A percentile compares a stretch with the other conserved stretches of the same genome.
These are phyloP conservation scores for Fusarium falciforme DNA, from an alignment of 2,329 filamentous ascomycete genomes.

Conservation along the genomic window DNA sequence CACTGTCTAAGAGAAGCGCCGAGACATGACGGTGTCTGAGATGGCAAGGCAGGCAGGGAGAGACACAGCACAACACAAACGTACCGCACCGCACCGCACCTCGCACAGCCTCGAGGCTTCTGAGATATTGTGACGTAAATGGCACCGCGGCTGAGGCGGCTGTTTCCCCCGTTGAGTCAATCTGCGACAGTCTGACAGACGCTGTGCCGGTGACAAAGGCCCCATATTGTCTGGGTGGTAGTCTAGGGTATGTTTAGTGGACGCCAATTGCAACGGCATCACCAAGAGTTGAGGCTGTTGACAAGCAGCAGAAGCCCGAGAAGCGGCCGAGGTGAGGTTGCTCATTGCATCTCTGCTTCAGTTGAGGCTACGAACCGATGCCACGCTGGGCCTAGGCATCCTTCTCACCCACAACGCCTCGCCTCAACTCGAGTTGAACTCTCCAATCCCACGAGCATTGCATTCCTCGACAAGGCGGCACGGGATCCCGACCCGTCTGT, in stretches of 20 bases:
- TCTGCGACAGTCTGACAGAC: slow-evolving; percentile 9
- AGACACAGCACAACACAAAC: not conserved
- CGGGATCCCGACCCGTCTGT: not conserved
- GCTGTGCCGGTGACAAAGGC: not conserved
- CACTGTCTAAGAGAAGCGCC: slow-evolving; percentile 6
- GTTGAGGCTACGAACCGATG: not conserved
- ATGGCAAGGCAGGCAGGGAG: slow-evolving; percentile 7
- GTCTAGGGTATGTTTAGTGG: slow-evolving; percentile 23
- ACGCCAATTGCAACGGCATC: not conserved
- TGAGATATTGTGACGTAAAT: slow-evolving; percentile 28
- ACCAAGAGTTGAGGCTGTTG: not conserved
- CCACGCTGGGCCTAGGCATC: not conserved
- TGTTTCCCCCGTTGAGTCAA: not conserved
- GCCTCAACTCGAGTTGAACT: not conserved
- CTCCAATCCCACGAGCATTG: not conserved
- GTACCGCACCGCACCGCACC: no score
- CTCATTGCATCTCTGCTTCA: not conserved
- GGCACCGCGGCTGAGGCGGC: slow-evolving; percentile 9
- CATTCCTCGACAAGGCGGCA: not conserved
- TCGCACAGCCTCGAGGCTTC: not conserved
- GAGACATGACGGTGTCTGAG: slow-evolving; percentile 11
- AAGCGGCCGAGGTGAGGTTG: not conserved
- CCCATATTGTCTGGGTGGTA: not conserved
- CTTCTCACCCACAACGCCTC: not conserved
- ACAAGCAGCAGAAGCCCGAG: not conserved